Conservation (phyloP, 2,329 filamentous ascomycete genomes). For the Aspergillus intermedius region DNA sequence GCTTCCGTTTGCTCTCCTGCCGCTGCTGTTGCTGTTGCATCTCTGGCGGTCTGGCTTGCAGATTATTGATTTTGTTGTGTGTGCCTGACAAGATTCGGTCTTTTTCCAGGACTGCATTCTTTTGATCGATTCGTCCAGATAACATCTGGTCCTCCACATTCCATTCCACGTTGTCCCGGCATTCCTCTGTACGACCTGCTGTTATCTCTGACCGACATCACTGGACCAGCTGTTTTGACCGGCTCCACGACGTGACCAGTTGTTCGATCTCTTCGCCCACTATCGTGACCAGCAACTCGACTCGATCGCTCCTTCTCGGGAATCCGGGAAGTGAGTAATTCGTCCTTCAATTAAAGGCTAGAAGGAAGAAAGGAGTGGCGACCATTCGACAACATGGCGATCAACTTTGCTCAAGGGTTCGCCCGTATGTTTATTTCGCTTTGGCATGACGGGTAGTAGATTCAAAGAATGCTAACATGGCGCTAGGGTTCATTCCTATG, state of each 20-base stretch:
- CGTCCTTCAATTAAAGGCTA: conserved; percentile 3
- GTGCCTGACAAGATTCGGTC: background rate
- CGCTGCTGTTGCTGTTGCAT: background rate
- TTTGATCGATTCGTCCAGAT: conserved; percentile 10
- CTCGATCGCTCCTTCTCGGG: conserved; percentile 32
- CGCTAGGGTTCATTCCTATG: conserved; percentile 52
- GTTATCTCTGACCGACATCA: background rate
- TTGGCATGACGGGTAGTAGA: background rate
- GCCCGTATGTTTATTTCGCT: conserved; percentile 25
- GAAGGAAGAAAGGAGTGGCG: conserved; percentile 7
- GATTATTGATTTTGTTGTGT: background rate
- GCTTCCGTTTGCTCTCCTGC: background rate
- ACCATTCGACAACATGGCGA: conserved; percentile 20
- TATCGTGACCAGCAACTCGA: background rate
- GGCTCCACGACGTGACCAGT: background rate
- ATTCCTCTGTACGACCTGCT: background rate
- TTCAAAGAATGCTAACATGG: conserved; percentile 6
- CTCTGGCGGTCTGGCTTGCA: background rate
- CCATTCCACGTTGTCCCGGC: conserved; percentile 10
- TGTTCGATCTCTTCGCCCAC: background rate
- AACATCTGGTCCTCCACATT: conserved; percentile 17
- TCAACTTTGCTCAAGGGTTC: conserved; percentile 27
- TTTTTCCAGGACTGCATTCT: background rate
- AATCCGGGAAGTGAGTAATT: conserved; percentile 34
- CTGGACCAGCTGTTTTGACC: background rate